Conservation (phyloP, 108 stramenopile genomes). For the Nitzschia sp. region DNA sequence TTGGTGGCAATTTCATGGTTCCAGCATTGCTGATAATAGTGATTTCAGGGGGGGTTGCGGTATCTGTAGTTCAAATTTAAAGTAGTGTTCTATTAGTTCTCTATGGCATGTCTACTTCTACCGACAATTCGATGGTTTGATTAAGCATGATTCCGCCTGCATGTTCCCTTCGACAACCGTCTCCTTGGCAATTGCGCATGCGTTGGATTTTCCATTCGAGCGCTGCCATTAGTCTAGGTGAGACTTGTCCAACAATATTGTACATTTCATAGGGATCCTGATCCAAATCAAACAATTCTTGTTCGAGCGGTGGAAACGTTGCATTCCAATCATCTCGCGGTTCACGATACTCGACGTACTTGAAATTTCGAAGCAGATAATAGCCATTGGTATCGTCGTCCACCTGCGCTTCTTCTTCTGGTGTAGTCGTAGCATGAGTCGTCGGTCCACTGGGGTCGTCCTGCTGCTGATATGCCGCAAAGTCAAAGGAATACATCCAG, state of each 20-base stretch:
- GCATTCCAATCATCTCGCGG: constrained; percentile 33
- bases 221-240: not conserved
- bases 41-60: too few relatives aligned
- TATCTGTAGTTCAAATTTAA: not conserved
- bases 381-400: too few relatives aligned
- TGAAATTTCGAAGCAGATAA: constrained; percentile 20
- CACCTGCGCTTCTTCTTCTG: not conserved
- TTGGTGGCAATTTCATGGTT: too few relatives aligned
- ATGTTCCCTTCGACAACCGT: constrained; percentile 1
- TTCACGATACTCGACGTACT: constrained; percentile 42
- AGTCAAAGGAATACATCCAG: not conserved
- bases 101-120: not conserved
- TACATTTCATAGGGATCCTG: constrained; percentile 38
- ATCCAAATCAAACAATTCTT: constrained; percentile 44
- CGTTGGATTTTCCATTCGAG: constrained; percentile 1
- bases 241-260: constrained; percentile 14
- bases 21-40: too few relatives aligned
- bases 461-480: not conserved
- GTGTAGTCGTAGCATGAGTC: not conserved
- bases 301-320: constrained; percentile 34
- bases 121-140: too few relatives aligned
- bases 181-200: constrained; percentile 4
- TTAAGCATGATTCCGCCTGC: too few relatives aligned
- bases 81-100: not conserved
- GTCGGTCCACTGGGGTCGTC: not conserved